Evolutionary conservation across 106 monocot species (phyloP).

Genomic region (Dioscorea zingiberensis): DNA sequence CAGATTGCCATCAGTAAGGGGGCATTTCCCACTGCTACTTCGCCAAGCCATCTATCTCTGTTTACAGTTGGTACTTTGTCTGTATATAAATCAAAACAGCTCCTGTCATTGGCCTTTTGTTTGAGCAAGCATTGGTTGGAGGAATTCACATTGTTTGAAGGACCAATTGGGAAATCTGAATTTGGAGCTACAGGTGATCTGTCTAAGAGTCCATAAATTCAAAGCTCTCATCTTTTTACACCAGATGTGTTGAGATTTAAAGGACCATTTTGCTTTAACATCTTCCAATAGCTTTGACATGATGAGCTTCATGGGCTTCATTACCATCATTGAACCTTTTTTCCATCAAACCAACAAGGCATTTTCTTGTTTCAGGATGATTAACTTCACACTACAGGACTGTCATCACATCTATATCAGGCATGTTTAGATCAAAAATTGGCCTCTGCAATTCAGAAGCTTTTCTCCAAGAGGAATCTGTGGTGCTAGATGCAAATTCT

Average conservation of each 20-base stretch:
- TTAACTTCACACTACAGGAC: neutral
- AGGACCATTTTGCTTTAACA: no score
- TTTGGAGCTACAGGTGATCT: no score
- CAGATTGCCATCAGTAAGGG: neutral
- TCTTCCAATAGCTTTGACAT: no score
- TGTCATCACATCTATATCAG: neutral
- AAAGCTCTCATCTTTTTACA: no score
- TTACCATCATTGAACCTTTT: conserved; percentile 3
- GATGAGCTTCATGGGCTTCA: neutral
- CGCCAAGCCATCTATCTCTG: no score
- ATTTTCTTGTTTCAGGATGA: neutral
- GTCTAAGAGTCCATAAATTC: no score
- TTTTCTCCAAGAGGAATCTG: conserved; percentile 6
- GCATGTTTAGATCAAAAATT: conserved; percentile 13
- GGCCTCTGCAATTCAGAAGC: conserved; percentile 1
- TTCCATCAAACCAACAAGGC: no score
- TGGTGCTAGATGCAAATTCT: neutral
- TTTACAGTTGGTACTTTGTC: conserved; percentile 14
- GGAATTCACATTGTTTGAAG: no score
- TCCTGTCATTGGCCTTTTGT: neutral
- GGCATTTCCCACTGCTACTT: no score
- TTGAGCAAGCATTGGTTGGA: no score
- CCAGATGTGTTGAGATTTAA: no score
- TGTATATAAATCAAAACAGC: conserved; percentile 21
- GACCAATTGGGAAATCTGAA: no score